Base-by-base conservation (phyloP, 495 filamentous ascomycete genomes). In the Collariella sp. region DNA sequence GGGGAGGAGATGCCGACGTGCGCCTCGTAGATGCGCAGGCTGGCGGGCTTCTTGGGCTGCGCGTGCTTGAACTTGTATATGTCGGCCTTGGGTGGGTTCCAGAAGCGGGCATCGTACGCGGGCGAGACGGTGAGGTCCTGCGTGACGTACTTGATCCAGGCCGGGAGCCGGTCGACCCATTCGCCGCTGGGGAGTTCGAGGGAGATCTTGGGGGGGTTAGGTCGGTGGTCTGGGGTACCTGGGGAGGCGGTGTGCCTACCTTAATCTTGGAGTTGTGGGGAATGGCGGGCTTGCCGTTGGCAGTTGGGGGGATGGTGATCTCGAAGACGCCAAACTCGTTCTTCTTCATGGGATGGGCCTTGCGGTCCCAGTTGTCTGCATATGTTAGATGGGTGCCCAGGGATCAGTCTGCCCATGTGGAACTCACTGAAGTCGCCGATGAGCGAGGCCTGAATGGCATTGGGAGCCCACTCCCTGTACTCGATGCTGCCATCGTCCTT, bases 381-480 rank as follows among this genome's bases (percentile, higher is more conserved):
- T 22, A 7, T 7, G 39, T 62, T 7, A 55, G 52, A 24, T 43
- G 20, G 3, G n/a, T 15, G 9, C 20, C 23, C 3, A 2, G 2
- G n/a, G 1, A 10, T 46, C 38, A 10, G 3, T n/a, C 42, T 20
- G 9, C 5, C 16, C 3, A 10, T 6, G 18, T 11, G 7, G 42
- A 41, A 50, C 66, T 58, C 65, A 95, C 89, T 98, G 75, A 97
- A 98, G 54, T 97, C 93, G 50, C 93, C 93, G 56, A 97, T 85
- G n/a, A 98, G 77, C 55, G 85, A 84, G 18, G 93, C 93, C 60
- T 84, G 70, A 19, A 81, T 69, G 47, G 88, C 91, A 73, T 88
- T 91, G 45, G 93, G 91, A 2, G 93, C 93, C 93, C 93, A 98
- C 81, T 98, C 93, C 59, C 87, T 81, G 72, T 98, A 98, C 41